Conservation (phyloP, 768 basidiomycete species). For the Clavulina sp. region DNA sequence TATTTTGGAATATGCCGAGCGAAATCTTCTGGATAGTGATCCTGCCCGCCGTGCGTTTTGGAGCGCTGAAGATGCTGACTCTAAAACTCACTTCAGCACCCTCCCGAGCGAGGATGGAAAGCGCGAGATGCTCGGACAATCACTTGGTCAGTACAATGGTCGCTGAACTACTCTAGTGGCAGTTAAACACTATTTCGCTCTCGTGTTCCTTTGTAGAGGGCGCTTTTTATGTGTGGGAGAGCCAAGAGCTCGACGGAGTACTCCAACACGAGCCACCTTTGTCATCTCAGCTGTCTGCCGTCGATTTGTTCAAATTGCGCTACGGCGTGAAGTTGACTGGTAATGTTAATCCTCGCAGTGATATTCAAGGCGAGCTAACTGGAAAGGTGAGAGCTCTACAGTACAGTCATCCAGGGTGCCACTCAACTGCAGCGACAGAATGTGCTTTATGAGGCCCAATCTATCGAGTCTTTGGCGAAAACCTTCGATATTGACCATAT, state of each 20-base stretch:
- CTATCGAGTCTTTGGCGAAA: not conserved
- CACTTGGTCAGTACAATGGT: not conserved
- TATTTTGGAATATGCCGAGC: constrained; percentile 21
- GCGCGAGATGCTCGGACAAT: not conserved
- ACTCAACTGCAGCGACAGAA: not conserved
- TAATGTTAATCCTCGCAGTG: constrained; percentile 23
- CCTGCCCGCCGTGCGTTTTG: constrained; percentile 16
- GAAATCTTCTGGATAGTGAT: constrained; percentile 17
- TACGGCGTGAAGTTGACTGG: constrained; percentile 22
- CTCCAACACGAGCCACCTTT: too few relatives aligned
- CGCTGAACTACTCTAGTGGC: not conserved
- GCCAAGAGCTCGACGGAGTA: constrained; percentile 19
- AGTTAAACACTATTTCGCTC: not conserved
- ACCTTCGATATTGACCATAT: constrained; percentile 16
- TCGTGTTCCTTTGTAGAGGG: constrained; percentile 12
- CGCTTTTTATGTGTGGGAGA: constrained; percentile 23
- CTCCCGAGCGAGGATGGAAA: not conserved
- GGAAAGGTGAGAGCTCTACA: constrained; percentile 12
- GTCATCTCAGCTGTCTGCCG: too few relatives aligned
- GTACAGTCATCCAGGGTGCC: not conserved
- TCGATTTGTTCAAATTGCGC: constrained; percentile 18
- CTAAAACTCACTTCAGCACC: constrained; percentile 9
- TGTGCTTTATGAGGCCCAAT: not conserved
- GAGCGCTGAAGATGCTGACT: constrained; percentile 27
- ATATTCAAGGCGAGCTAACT: constrained; percentile 23